Base-by-base conservation (phyloP, 2,329 filamentous ascomycete species). In the Alternaria triticimaculans region DNA sequence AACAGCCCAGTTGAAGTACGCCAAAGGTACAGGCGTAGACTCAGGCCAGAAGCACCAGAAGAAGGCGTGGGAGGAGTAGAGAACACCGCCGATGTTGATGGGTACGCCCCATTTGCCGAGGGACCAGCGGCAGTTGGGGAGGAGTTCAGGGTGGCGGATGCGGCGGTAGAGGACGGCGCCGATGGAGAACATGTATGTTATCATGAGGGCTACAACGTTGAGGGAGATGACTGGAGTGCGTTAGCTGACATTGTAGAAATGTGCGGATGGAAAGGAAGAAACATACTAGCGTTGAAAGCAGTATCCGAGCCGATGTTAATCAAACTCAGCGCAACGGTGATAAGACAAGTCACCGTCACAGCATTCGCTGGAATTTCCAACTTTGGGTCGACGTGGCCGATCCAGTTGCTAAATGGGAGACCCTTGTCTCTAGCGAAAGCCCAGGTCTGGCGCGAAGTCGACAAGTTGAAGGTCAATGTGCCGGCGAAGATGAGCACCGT, bases 1-100 rank as follows among this genome's bases (percentile, higher is more conserved):
- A 2, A 73, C 68, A 7, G 77, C 73, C 77, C 77, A 81, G 51
- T 80, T 80, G 63, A 81, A 79, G 3, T 66, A 66, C 3, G 67
- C 68, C 21, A 66, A 33, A 14, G 64, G 68, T 11, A 73, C 68
- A 14, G 75, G 75, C 8, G 73, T 76, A 5, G 66, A 64, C 28
- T 75, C 68, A 4, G 81, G 81, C 79, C 79, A 82, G 67, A 82
- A 81, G 30, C 75, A 76, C 79, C 80, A 82, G 64, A 83, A 81
- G 63, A 82, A 80, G 6, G 77, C 75, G 58, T 79, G 78, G 4
- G 66, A 60, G 4, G 73, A 65, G 57, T 81, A 83, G 10, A 79
- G 53, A 8, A 82, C 58, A 6, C 78, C 80, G 0, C 66, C 63
- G n/a, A 74, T 48, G 64, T 83, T 83, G 66, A 82, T 67, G 3